Evolutionary conservation across 1,139 yeast genomes (phyloP).

Genomic region (Pichia sp.): DNA sequence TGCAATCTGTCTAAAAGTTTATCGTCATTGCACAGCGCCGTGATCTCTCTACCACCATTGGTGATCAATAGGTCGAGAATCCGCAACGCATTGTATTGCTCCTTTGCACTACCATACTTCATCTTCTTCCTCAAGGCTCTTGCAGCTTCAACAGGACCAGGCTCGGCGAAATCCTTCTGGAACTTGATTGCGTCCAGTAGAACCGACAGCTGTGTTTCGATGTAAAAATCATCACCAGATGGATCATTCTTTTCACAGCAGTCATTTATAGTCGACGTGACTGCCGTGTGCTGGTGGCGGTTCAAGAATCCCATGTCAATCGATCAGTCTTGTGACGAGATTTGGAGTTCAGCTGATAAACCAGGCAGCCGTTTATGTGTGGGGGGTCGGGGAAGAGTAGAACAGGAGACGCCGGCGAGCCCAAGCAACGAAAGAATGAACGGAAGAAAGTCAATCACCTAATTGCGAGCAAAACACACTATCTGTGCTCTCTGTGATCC

Average conservation of each 20-base stretch:
- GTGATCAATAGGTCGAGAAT: conserved; percentile 71
- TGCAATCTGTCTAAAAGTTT: conserved; percentile 65
- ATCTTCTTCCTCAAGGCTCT: conserved; percentile 82
- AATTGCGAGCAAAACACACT: too few relatives aligned
- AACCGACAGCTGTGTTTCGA: conserved; percentile 42
- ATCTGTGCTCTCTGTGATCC: too few relatives aligned
- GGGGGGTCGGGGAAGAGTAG: too few relatives aligned
- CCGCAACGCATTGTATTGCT: conserved; percentile 63
- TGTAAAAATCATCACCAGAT: conserved; percentile 29
- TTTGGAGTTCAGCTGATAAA: neutral
- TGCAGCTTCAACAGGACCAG: conserved; percentile 78
- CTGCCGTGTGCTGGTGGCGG: conserved; percentile 49
- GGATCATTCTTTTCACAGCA: conserved; percentile 39
- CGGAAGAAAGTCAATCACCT: too few relatives aligned
- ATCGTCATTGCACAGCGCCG: conserved; percentile 61
- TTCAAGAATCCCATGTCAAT: conserved; percentile 40
- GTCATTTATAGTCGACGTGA: conserved; percentile 48
- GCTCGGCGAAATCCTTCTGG: conserved; percentile 32
- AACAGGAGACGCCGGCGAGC: too few relatives aligned
- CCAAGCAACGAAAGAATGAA: too few relatives aligned
- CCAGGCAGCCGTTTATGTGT: neutral
- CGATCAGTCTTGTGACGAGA: neutral
- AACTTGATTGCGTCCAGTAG: conserved; percentile 42
- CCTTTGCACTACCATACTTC: conserved; percentile 69
- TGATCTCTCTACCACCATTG: conserved; percentile 57